Evolutionary conservation across 2,329 filamentous ascomycete genomes (phyloP).

Genomic region (Neonectria hederae): DNA sequence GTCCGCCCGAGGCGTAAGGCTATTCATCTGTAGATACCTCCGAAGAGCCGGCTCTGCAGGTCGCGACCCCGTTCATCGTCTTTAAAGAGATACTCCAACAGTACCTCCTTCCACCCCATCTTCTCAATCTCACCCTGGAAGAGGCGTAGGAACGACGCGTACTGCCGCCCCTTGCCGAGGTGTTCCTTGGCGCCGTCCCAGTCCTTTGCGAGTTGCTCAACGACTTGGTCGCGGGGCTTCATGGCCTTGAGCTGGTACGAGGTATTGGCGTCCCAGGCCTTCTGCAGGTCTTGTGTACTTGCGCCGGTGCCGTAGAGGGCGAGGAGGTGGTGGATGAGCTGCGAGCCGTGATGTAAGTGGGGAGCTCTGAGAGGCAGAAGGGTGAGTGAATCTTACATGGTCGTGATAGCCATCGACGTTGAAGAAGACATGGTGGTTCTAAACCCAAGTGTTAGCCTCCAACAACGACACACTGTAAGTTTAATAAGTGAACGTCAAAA

Average conservation of each 20-base stretch:
- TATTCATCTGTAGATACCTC: constrained; percentile 52
- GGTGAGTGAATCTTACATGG: constrained; percentile 62
- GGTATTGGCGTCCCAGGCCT: constrained; percentile 71
- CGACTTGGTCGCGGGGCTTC: constrained; percentile 57
- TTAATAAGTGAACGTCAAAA: not conserved
- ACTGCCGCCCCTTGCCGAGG: constrained; percentile 70
- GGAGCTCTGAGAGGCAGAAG: not conserved
- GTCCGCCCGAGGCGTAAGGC: constrained; percentile 9
- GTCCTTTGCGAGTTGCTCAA: constrained; percentile 64
- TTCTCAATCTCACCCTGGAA: constrained; percentile 77
- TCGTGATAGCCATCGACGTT: constrained; percentile 81
- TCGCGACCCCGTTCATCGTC: constrained; percentile 72
- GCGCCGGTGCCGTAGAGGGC: constrained; percentile 81
- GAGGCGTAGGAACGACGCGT: constrained; percentile 79
- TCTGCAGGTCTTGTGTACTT: constrained; percentile 64
- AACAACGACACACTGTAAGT: no score
- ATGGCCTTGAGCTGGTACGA: constrained; percentile 70
- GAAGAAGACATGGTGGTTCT: constrained; percentile 80
- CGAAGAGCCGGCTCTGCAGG: constrained; percentile 74
- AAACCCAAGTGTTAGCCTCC: constrained; percentile 13
- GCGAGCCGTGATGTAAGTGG: constrained; percentile 1
- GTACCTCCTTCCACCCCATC: constrained; percentile 66
- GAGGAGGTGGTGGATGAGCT: constrained; percentile 79
- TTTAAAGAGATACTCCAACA: constrained; percentile 76
- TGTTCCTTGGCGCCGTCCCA: constrained; percentile 63